Conservation (phyloP, 1,284 basidiomycete genomes). For the Apiotrichum porosum region DNA sequence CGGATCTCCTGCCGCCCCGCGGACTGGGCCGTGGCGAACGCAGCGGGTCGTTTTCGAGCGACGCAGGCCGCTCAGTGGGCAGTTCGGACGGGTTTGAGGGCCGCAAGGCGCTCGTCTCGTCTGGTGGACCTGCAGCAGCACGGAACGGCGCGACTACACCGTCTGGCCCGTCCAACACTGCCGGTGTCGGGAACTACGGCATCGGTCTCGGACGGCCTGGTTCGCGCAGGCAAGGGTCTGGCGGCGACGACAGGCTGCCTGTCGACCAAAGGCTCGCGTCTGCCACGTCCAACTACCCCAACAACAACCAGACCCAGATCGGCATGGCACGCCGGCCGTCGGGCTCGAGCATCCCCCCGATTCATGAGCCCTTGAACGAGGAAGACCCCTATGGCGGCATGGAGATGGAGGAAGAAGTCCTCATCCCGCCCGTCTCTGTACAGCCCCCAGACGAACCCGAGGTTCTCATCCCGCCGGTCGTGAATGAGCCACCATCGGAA, state of each 20-base stretch:
- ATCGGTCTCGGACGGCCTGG: slow-evolving; percentile 3
- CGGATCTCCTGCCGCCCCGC: no score
- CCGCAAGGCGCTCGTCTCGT: not conserved
- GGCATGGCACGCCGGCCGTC: slow-evolving; percentile 4
- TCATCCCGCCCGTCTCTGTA: not conserved
- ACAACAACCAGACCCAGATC: not conserved
- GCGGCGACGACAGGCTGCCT: not conserved
- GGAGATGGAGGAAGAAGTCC: not conserved
- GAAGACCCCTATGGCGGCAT: slow-evolving; percentile 6
- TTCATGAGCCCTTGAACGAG: slow-evolving; percentile 4
- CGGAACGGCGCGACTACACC: no score
- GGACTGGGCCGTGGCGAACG: no score
- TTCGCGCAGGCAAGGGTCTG: not conserved
- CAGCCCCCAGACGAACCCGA: not conserved
- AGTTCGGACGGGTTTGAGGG: not conserved
- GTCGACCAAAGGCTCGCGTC: not conserved
- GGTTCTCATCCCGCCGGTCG: not conserved
- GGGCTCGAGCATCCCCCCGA: not conserved
- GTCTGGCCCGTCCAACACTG: not conserved
- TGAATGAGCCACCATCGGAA: slow-evolving; percentile 3
- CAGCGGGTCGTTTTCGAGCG: not conserved
- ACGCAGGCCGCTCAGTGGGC: not conserved
- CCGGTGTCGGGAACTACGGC: not conserved
- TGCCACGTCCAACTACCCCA: not conserved
- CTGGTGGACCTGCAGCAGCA: no score